phyloP scores from a whole-genome alignment of 108 stramenopile genomes.

The Hondaea fermentalgiana region DNA sequence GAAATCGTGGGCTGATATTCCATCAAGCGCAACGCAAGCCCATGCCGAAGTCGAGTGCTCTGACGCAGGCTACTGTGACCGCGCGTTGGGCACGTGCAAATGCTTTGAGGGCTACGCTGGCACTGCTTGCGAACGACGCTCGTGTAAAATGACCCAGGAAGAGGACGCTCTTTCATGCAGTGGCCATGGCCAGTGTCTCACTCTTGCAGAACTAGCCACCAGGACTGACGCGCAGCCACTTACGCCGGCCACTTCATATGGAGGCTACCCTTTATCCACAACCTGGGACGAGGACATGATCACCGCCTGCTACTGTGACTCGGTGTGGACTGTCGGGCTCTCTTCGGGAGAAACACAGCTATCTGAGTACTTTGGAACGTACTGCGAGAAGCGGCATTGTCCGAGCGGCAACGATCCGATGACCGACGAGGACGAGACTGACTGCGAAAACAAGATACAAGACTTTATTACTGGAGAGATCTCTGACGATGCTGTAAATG shows the following conservation, averaged over 20 bases:
- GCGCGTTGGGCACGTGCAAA: constrained; percentile 34
- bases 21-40: constrained; percentile 33
- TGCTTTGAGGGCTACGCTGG: constrained; percentile 52
- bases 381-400: constrained; percentile 44
- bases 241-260: constrained; percentile 36
- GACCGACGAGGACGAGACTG: constrained; percentile 38
- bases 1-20: constrained; percentile 42
- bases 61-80: constrained; percentile 45
- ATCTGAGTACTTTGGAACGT: constrained; percentile 48
- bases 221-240: constrained; percentile 40
- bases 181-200: constrained; percentile 46
- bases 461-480: not conserved
- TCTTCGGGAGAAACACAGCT: constrained; percentile 34
- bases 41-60: constrained; percentile 48
- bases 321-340: constrained; percentile 50
- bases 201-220: constrained; percentile 35
- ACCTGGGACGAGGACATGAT: constrained; percentile 62
- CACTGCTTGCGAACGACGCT: constrained; percentile 33
- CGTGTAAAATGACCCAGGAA: constrained; percentile 4
- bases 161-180: constrained; percentile 44
- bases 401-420: constrained; percentile 54
- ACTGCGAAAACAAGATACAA: constrained; percentile 29
- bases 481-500: not conserved
- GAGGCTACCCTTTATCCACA: constrained; percentile 21
- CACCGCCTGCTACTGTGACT: constrained; percentile 56